Evolutionary conservation across 176 grass and related monocot species (phyloP).

Genomic region (Poa annua): DNA sequence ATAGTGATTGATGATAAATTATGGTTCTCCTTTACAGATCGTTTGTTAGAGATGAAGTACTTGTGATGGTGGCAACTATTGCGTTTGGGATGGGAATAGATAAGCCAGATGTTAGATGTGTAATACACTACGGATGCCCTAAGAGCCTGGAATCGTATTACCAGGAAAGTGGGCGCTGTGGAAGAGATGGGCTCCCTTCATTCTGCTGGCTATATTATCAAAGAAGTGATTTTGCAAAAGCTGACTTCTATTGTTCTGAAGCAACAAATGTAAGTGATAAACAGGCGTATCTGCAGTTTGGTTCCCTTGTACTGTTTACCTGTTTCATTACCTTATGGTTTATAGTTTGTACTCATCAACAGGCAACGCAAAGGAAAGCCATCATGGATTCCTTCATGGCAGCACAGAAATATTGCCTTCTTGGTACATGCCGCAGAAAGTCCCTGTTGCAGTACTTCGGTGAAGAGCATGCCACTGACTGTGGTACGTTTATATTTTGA

Average conservation of each 20-base stretch:
- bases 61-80: slow-evolving; percentile 91
- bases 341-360: slow-evolving; percentile 32
- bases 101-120: slow-evolving; percentile 91
- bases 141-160: slow-evolving; percentile 96
- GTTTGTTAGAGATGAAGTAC: slow-evolving; percentile 87
- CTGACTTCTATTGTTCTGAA: slow-evolving; percentile 83
- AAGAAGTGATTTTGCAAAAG: slow-evolving; percentile 89
- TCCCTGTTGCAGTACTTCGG: slow-evolving; percentile 91
- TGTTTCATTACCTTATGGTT: slow-evolving; percentile 30
- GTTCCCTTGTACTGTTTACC: slow-evolving; percentile 32
- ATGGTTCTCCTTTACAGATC: slow-evolving; percentile 57
- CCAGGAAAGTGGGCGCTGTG: slow-evolving; percentile 98
- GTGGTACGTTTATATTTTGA: slow-evolving; percentile 56
- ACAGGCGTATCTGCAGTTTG: neutral
- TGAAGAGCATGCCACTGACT: slow-evolving; percentile 54
- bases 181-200: slow-evolving; percentile 90
- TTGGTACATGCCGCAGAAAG: slow-evolving; percentile 77
- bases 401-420: slow-evolving; percentile 86
- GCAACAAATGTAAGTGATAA: slow-evolving; percentile 57
- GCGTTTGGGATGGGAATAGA: slow-evolving; percentile 99
- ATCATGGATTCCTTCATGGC: slow-evolving; percentile 90
- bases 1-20: slow-evolving; percentile 35
- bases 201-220: slow-evolving; percentile 95
- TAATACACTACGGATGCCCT: slow-evolving; percentile 95
- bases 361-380: slow-evolving; percentile 74